A percentile compares a stretch with the other conserved stretches of the same genome.
These are phyloP conservation scores for Beauveria medogensis DNA, from an alignment of 2,329 filamentous ascomycete species.

Conservation along the genomic window DNA sequence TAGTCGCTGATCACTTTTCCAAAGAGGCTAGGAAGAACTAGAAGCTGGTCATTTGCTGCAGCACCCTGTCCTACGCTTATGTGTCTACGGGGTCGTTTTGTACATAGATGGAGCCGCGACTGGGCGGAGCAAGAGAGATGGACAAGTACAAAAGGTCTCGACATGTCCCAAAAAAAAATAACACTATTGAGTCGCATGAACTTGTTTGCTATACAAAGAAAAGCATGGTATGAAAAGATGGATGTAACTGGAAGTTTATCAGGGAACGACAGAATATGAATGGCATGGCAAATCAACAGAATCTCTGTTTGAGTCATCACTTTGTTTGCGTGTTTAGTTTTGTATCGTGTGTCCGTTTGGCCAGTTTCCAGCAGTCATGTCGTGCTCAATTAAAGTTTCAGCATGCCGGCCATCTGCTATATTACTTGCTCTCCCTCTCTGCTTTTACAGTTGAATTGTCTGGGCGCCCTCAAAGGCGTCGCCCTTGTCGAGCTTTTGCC, in stretches of 20 bases:
- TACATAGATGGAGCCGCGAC: background rate
- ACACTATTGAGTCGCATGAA: background rate
- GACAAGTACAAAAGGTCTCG: background rate
- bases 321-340: no score
- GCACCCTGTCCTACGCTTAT: background rate
- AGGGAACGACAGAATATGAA: no score
- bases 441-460: conserved; percentile 35
- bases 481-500: conserved; percentile 78
- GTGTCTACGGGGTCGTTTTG: background rate
- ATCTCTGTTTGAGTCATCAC: no score
- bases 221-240: no score
- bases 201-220: background rate
- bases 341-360: no score
- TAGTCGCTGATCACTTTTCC: conserved; percentile 75
- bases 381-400: background rate
- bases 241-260: no score
- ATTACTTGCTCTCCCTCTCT: background rate
- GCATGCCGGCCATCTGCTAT: background rate
- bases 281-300: no score
- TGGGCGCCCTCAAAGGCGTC: conserved; percentile 57
- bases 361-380: background rate
- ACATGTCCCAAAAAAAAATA: background rate
- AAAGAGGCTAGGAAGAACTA: conserved; percentile 22
- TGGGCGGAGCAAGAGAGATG: conserved; percentile 6
- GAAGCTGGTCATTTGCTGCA: background rate